Percentiles rank a stretch among this genome's conserved stretches.
Conservation (phyloP, 2,329 filamentous ascomycete species). For the Penicillium janthinellum region DNA sequence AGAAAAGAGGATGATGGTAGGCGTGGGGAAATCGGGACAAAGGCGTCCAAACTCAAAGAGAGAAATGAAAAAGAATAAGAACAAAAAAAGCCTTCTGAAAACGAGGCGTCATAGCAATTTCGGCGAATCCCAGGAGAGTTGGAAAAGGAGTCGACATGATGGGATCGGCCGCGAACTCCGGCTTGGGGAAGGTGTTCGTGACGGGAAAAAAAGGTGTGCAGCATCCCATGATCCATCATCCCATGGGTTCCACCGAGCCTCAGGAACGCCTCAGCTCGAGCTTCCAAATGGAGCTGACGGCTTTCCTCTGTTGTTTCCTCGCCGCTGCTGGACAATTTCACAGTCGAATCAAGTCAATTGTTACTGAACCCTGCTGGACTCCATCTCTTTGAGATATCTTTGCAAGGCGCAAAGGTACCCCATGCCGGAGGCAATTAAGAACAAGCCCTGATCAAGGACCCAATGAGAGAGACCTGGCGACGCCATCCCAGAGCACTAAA, state of each 20-base stretch:
- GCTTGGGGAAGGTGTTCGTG: slow-evolving; percentile 25
- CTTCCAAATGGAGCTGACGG: background rate
- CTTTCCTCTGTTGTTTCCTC: slow-evolving; percentile 2
- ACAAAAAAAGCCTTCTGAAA: slow-evolving; percentile 6
- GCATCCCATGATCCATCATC: slow-evolving; percentile 3
- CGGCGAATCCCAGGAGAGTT: background rate
- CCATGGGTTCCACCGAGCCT: slow-evolving; percentile 14
- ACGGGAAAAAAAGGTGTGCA: slow-evolving; percentile 3
- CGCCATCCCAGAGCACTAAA: slow-evolving; percentile 7
- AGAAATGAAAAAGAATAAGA: slow-evolving; percentile 3
- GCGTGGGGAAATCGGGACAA: background rate
- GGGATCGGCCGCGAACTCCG: slow-evolving; percentile 11
- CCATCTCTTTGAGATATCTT: background rate
- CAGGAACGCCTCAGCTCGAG: background rate
- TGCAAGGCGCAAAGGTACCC: background rate
- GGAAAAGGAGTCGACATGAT: slow-evolving; percentile 13
- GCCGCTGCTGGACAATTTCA: background rate
- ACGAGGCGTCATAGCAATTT: slow-evolving; percentile 7
- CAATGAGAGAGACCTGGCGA: slow-evolving; percentile 15
- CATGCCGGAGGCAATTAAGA: slow-evolving; percentile 3
- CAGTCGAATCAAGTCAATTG: background rate
- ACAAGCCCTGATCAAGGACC: slow-evolving; percentile 5
- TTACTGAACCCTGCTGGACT: background rate
- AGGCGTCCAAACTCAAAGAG: background rate
- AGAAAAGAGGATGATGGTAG: background rate